Base-by-base conservation (phyloP, 306 rosid genomes). In the Ceratonia siliqua region DNA sequence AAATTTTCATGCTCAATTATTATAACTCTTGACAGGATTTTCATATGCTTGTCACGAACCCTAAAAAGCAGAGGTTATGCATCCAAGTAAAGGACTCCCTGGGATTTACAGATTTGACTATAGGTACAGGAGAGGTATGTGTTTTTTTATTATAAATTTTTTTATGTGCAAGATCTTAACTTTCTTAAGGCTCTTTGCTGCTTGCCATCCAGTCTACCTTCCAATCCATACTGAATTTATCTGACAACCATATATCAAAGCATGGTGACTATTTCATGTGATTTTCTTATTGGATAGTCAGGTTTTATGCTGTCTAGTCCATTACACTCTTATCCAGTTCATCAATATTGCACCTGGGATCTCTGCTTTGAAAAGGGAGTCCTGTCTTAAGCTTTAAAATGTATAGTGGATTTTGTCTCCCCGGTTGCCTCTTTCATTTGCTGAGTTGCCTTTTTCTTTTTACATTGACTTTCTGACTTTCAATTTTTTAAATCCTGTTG, bases 71-170 rank as follows among this genome's bases (percentile, higher is more conserved):
- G 79, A 92, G 87, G 79, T 73, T 95, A 81, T 55, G 14, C 78
- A 79, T 95, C 76, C 96, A 90, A 83, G 99, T 95, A 76, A 95
- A 89, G 81, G 99, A 95, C 70, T 90, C 92, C 24, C 78, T 92
- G 76, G 99, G 99, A 78, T 92, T 95, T 68, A 70, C 81, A 15
- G 93, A 90, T 84, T 81, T 85, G 79, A 82, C 96, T 63, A 81
- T 90, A 65, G 99, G 99, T 66, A 56, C 87, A 0, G 98, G 90
- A 79, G 99, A 95, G 98, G 99, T 95, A 78, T 79, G 82, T 62
- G 15, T 17, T 33, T 18, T 21, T 52, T 52, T 33, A 21, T 32
- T 49, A 49, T n/a, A 8, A 14, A 41, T 6, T 7, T 25, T 25
- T 25, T 68, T 54, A 30, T 50, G 39, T 46, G 32, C 55, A 45